These are phyloP conservation scores for Colletotrichum sp. DNA, from an alignment of 2,329 filamentous ascomycete species.

Conservation along the genomic window DNA sequence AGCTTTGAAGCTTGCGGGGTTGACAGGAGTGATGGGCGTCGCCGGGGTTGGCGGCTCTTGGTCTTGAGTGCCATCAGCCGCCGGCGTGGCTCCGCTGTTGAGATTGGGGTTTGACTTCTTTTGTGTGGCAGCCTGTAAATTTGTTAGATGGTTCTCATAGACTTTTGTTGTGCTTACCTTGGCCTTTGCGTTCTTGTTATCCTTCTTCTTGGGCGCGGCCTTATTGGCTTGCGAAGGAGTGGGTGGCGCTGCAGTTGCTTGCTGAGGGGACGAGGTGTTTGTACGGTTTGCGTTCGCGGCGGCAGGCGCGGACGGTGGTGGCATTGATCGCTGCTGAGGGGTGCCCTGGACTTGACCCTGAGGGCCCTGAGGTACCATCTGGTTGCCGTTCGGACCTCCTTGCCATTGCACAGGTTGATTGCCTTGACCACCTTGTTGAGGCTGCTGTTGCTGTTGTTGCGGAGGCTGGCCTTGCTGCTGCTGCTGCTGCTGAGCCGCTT, in stretches of 20 bases:
- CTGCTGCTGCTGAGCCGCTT: constrained; percentile 61
- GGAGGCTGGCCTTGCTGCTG: constrained; percentile 62
- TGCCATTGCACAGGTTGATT: constrained; percentile 55
- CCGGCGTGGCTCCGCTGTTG: constrained; percentile 61
- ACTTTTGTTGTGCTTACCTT: constrained; percentile 61
- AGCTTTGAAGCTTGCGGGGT: constrained; percentile 53
- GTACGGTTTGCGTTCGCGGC: constrained; percentile 57
- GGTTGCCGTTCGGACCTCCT: constrained; percentile 42
- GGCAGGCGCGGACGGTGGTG: constrained; percentile 67
- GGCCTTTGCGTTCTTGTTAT: constrained; percentile 65
- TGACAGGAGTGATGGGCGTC: constrained; percentile 68
- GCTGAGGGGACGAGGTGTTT: constrained; percentile 66
- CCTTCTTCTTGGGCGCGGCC: constrained; percentile 79
- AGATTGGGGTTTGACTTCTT: constrained; percentile 68
- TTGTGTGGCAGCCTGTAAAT: constrained; percentile 54
- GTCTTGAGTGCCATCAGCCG: constrained; percentile 60
- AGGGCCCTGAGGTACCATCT: constrained; percentile 48
- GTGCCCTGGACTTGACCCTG: constrained; percentile 67
- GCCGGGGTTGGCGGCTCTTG: constrained; percentile 65
- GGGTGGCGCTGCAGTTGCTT: constrained; percentile 71
- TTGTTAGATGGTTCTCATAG: neutral
- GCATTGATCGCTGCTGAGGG: constrained; percentile 75
- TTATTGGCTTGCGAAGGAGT: constrained; percentile 79
- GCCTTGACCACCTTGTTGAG: constrained; percentile 35
- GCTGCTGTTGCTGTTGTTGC: constrained; percentile 39